A percentile compares a stretch with the other conserved stretches of the same genome.
Evolutionary conservation across 768 basidiomycete genomes (phyloP).

Genomic region (Mycena pura): DNA sequence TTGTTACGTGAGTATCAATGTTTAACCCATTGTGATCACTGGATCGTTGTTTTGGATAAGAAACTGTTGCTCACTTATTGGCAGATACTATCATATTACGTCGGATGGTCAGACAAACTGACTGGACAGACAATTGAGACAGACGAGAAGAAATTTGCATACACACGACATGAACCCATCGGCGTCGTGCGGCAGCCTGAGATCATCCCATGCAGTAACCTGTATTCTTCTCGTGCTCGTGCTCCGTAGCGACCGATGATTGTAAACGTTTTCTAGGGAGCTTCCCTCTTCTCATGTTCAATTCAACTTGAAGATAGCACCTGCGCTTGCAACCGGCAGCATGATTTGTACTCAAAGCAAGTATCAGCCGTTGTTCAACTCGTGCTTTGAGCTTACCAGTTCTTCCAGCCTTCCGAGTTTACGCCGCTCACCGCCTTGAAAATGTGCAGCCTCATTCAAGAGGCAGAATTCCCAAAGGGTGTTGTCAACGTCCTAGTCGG

Average conservation of each 20-base stretch:
- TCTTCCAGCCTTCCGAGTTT: constrained; percentile 69
- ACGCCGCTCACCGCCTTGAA: constrained; percentile 75
- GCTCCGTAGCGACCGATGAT: too few species aligned
- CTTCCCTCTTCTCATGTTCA: constrained; percentile 71
- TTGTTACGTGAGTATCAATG: too few species aligned
- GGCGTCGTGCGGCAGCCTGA: constrained; percentile 53
- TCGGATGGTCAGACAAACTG: constrained; percentile 67
- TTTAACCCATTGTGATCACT: too few species aligned
- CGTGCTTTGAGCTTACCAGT: background rate
- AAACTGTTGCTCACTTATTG: too few species aligned
- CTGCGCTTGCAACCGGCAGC: constrained; percentile 86
- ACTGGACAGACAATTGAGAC: constrained; percentile 59
- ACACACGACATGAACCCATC: constrained; percentile 69
- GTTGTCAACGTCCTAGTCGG: constrained; percentile 83
- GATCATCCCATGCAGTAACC: constrained; percentile 36
- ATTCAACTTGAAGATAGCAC: constrained; percentile 79
- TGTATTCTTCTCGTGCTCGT: too few species aligned
- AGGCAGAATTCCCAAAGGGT: constrained; percentile 82
- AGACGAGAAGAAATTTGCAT: constrained; percentile 55
- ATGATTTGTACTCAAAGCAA: constrained; percentile 76
- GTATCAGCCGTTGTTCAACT: constrained; percentile 22
- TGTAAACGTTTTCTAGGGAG: constrained; percentile 67
- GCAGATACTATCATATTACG: too few species aligned
- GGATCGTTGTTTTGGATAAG: too few species aligned
- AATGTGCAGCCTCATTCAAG: constrained; percentile 59